Evolutionary conservation across 2,329 filamentous ascomycete genomes (phyloP).

Genomic region (Calonectria hongkongensis): DNA sequence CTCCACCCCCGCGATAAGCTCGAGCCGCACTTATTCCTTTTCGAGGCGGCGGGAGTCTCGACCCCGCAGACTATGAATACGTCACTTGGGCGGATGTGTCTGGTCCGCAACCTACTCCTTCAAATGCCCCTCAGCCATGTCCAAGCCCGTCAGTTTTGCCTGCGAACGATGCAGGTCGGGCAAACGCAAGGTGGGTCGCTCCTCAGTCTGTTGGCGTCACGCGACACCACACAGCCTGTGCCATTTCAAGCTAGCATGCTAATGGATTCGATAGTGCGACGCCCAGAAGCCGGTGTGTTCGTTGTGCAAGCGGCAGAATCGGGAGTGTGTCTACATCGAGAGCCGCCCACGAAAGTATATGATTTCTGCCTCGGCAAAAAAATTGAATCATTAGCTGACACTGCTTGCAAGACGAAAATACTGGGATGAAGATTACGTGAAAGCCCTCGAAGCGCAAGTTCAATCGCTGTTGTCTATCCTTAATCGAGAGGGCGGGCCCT

Average conservation of each 20-base stretch:
- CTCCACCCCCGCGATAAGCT: slow-evolving; percentile 23
- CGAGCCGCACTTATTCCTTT: slow-evolving; percentile 18
- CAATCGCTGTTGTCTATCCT: slow-evolving; percentile 29
- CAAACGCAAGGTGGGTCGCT: slow-evolving; percentile 27
- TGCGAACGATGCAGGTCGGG: slow-evolving; percentile 22
- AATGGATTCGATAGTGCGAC: slow-evolving; percentile 13
- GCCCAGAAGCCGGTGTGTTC: slow-evolving; percentile 16
- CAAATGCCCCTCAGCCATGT: slow-evolving; percentile 15
- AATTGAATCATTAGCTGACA: background rate
- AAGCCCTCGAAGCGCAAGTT: slow-evolving; percentile 17
- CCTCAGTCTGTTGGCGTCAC: background rate
- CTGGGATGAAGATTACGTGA: slow-evolving; percentile 30
- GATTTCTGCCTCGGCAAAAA: background rate
- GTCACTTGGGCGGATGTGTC: slow-evolving; percentile 12
- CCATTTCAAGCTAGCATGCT: background rate
- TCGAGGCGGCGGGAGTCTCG: slow-evolving; percentile 15
- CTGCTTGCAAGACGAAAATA: slow-evolving; percentile 17
- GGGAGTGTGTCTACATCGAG: slow-evolving; percentile 28
- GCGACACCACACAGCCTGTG: background rate
- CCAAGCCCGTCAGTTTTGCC: slow-evolving; percentile 24
- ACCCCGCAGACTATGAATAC: slow-evolving; percentile 15
- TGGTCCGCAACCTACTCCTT: slow-evolving; percentile 23
- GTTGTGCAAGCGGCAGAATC: slow-evolving; percentile 10
- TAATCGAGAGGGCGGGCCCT: background rate
- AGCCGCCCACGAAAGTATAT: slow-evolving; percentile 19